phyloP scores from a whole-genome alignment of 1,284 basidiomycete genomes.

The Volvariella surrecta region DNA sequence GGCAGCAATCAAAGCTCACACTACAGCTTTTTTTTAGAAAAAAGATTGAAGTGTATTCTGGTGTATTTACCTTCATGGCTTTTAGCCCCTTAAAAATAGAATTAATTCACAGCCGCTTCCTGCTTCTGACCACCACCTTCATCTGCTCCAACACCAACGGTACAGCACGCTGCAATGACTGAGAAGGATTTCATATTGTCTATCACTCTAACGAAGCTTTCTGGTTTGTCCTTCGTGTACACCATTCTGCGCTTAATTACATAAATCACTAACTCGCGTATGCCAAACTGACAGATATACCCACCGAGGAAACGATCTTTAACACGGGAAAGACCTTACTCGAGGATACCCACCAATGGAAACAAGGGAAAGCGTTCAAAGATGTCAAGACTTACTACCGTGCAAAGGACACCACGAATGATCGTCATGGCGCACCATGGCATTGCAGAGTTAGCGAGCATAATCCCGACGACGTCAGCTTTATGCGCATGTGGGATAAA shows the following conservation, averaged over 20 bases:
- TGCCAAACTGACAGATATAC: slow-evolving; percentile 37
- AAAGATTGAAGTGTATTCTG: not conserved
- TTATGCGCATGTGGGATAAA: slow-evolving; percentile 65
- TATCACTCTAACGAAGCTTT: slow-evolving; percentile 32
- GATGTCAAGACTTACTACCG: slow-evolving; percentile 47
- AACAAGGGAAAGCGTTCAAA: slow-evolving; percentile 53
- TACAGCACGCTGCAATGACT: not conserved
- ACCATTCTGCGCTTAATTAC: too few species aligned
- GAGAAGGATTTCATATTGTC: slow-evolving; percentile 19
- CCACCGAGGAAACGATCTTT: slow-evolving; percentile 49
- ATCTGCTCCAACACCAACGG: too few species aligned
- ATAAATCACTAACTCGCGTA: too few species aligned
- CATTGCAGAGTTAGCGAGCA: slow-evolving; percentile 62
- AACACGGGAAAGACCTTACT: slow-evolving; percentile 46
- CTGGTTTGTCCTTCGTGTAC: slow-evolving; percentile 35
- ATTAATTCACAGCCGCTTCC: slow-evolving; percentile 4
- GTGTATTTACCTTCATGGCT: not conserved
- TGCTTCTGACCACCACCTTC: not conserved
- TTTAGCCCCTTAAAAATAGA: slow-evolving; percentile 3
- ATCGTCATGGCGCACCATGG: slow-evolving; percentile 43
- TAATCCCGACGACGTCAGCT: slow-evolving; percentile 50
- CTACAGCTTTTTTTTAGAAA: too few species aligned
- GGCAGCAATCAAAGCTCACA: too few species aligned
- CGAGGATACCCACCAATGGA: slow-evolving; percentile 49
- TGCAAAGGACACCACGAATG: slow-evolving; percentile 40